Base-by-base conservation (phyloP, 768 basidiomycete genomes). In the Polyporus arcularius region DNA sequence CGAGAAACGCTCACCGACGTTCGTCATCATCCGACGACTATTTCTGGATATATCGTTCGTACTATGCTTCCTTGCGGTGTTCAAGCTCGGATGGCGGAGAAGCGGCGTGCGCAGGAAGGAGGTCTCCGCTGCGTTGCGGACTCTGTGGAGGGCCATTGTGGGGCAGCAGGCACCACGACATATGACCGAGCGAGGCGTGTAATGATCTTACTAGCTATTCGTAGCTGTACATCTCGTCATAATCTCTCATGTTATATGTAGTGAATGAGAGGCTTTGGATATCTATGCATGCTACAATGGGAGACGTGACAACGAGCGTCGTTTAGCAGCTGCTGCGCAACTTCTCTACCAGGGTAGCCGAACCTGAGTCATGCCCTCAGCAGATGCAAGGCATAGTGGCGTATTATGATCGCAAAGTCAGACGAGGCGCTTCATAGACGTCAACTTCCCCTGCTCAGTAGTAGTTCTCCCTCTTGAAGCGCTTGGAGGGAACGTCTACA, bases 31-130 rank as follows among this genome's bases (percentile, higher is more conserved):
- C 46, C 80, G 92, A 58, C 82, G 92, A 53, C 76, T 94, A 40
- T 87, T 88, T 68, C 78, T 94, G 62, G 92, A 94, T 68, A 73
- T 90, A 18, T 89, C 88, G 18, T 94, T 94, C 72, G 72, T 92
- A 26, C 68, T 90, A 43, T 84, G 79, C 68, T 75, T 89, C 41
- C 71, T 93, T n/a, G 79, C 78, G n/a, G 62, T 85, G 26, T 71
- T 87, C 61, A 80, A 83, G 53, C 66, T 78, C 9, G 60, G 83
- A 21, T 94, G 92, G 92, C 81, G 78, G 65, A 81, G 78, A 70
- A 90, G 87, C 41, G 86, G 88, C 5, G 79, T 85, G 45, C 81
- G 91, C 67, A 79, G 92, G 65, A 75, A 78, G 66, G 92, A 92
- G 69, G 85, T 94, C 9, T 79, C 73, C 31, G 77, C 77, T 32